Base-by-base conservation (phyloP, 345 rosid genomes). In the Noccaea caerulescens region DNA sequence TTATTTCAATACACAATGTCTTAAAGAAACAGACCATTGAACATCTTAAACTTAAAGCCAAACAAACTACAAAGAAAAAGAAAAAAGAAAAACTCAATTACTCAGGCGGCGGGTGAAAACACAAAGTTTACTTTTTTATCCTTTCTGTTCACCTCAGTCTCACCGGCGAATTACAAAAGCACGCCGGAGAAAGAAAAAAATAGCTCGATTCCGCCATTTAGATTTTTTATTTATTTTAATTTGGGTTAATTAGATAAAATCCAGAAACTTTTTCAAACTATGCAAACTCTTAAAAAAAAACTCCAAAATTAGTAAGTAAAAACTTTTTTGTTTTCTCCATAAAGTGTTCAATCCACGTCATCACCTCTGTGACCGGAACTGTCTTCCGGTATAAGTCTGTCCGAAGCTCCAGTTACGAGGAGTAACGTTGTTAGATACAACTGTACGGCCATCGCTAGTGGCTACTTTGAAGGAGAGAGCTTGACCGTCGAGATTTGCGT, bases 401-500 rank as follows among this genome's bases (percentile, higher is more conserved):
- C 87, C 90, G 39, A 84, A 86, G 32, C 60, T 63, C 90, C 90
- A 86, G 61, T 77, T 79, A 71, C 59, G 23, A 33, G 90, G 86
- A 59, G 84, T 80, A 25, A 30, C 83, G 12, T 79, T 52, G 62
- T 75, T 66, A 34, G 87, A 82, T 34, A 79, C 47, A 4, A 82
- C 60, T 0, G 82, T 53, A 60, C 73, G 77, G n/a, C 86, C 86
- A 63, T 86, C 87, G 23, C 86, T 83, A 3, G 83, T 84, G 20
- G 83, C 79, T 60, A 86, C 83, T 83, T 77, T 80, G 66, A 84
- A 84, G 3, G 90, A 86, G 42, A 86, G 86, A 54, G 84, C 55
- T 73, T 86, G 87, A 11, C 84, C 90, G 13, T 83, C 74, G 3
- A 86, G 87, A 18, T 79, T 68, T 12, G 80, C 58, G 39, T 84